Base-by-base conservation (phyloP, 78 protist species). In the Dictyostelium intermedium region DNA sequence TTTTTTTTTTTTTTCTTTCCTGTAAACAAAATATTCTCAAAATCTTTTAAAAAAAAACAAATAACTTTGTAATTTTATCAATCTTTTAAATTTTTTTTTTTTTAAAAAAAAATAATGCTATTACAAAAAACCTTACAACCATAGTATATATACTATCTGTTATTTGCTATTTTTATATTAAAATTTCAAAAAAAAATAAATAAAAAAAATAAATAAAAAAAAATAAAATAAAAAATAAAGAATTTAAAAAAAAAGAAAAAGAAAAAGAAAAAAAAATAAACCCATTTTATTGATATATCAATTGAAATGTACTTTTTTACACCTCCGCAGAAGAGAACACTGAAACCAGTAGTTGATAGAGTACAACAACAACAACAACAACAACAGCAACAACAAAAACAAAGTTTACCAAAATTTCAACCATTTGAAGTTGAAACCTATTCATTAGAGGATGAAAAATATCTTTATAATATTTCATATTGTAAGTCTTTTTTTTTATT, bases 381-480 rank as follows among this genome's bases (percentile, higher is more conserved):
- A 79, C 66, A 32, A 10, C 61, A 13, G n/a, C 83, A 18, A 45
- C 53, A 25, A 45, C 66, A 50, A 32, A 14, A 20, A 32, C 41
- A 32, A 34, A 25, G 30, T 23, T 27, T 76, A 76, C 82, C 82
- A 27, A 41, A 34, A 39, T 23, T 41, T 39, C 32, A 41, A 39
- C 53, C 53, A 34, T 39, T 39, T 13, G 61, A 23, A 39, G 20
- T 41, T 13, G 61, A 76, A 34, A 41, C 45, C 7, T 41, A 76
- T 39, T 41, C 82, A 18, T 39, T 76, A 20, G 82, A 76, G 13
- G 82, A 81, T 81, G 85, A 81, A 81, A 81, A 81, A 53, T 34
- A 81, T n/a, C 34, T 81, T 53, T 81, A 81, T 81, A 81, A 81
- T 34, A 81, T 53, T 11, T 39, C 85, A 1, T 81, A 81, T 56